Conservation (phyloP, 768 basidiomycete genomes). For the Boletellus ananas region DNA sequence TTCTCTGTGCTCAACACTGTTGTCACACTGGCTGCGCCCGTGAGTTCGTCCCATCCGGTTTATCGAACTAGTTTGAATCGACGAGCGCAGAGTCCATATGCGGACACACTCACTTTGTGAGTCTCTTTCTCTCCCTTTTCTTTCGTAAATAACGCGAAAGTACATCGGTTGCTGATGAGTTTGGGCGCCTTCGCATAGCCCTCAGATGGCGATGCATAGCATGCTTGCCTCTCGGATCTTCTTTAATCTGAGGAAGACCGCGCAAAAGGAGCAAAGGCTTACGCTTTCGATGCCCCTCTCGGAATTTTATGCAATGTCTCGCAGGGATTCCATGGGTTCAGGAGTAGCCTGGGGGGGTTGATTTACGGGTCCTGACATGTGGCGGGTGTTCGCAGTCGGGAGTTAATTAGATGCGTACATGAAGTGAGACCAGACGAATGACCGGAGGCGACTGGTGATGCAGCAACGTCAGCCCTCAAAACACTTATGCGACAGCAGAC, state of each 20-base stretch:
- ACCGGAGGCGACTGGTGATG: no score
- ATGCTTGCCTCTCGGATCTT: slow-evolving; percentile 25
- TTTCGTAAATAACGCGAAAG: no score
- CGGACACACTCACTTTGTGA: slow-evolving; percentile 17
- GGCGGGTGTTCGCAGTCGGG: no score
- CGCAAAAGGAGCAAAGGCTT: not conserved
- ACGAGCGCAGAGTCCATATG: slow-evolving; percentile 7
- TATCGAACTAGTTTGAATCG: not conserved
- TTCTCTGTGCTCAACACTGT: slow-evolving; percentile 18
- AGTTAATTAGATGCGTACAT: no score
- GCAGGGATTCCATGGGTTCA: no score
- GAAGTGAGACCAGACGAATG: no score
- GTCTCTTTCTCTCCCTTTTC: not conserved
- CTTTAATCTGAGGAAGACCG: slow-evolving; percentile 22
- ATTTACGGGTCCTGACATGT: no score
- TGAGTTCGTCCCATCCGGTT: not conserved
- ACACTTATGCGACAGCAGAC: no score
- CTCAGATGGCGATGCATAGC: slow-evolving; percentile 21
- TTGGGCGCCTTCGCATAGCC: slow-evolving; percentile 1
- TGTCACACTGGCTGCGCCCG: slow-evolving; percentile 5
- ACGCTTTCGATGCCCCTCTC: not conserved
- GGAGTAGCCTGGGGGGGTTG: no score
- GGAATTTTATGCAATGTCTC: slow-evolving; percentile 6
- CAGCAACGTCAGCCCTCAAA: no score
- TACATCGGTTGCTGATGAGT: no score